Base-by-base conservation (phyloP, 768 basidiomycete genomes). In the Pleurotus djamor region DNA sequence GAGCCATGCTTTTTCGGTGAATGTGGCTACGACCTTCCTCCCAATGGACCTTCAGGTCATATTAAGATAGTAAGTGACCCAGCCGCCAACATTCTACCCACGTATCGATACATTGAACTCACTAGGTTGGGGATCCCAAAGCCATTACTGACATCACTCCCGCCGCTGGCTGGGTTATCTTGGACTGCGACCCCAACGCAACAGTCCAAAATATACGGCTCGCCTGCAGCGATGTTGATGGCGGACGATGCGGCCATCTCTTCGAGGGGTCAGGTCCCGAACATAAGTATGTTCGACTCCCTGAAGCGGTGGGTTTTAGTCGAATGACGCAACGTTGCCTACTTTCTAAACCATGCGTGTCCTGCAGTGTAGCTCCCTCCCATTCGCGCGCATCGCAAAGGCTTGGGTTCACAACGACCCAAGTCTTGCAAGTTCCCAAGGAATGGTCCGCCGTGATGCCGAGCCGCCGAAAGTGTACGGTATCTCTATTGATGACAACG, bases 241-340 rank as follows among this genome's bases (percentile, higher is more conserved):
- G 21, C 21, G 21, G 21, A 28, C 21, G 68, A 10, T 83, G 81
- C 65, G 66, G 67, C 32, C 79, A 79, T 57, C 67, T 83, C 14
- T 78, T 72, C 60, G 61, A 64, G 48, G 66, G 69, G 28, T 66
- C 64, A 37, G 75, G 76, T 16, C 73, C 80, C 0, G 77, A 72
- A n/a, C 77, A 76, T 60, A 84, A 80, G 60, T 67, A 85, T 28
- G 82, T 84, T 34, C 75, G 83, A 13, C 66, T 86, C 6, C 83
- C 84, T 4, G 76, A 84, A 63, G 71, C 70, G 50, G 84, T 84
- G 58, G 51, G 77, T 72, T 14, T 48, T 33, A 13, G 52, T 9
- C 32, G 50, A 36, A 52, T 5, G 2, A 12, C 47, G 9, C 21
- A 9, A 17, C 49, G 34, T 7, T 12, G 49, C 17, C 21, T 2